phyloP scores from a whole-genome alignment of 2,329 filamentous ascomycete genomes.

The Talaromyces marneffei region DNA sequence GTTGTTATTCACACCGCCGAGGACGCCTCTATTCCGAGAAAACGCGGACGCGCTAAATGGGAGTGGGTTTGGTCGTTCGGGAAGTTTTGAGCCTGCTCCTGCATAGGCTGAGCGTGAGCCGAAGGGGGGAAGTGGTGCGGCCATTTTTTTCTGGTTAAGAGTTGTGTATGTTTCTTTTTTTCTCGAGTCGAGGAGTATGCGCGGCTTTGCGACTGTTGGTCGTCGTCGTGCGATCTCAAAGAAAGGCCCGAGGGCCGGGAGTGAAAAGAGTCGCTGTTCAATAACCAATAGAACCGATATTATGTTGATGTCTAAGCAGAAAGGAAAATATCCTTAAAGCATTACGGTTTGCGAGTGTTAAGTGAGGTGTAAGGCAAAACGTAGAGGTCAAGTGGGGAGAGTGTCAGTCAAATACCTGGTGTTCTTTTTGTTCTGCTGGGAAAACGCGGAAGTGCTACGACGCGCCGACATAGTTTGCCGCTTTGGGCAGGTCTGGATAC shows the following conservation, averaged over 20 bases:
- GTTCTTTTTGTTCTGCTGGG: neutral
- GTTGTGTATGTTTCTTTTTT: neutral
- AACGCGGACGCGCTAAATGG: conserved; percentile 42
- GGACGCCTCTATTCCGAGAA: conserved; percentile 32
- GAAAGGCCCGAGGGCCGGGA: neutral
- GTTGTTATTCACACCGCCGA: conserved; percentile 20
- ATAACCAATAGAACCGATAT: neutral
- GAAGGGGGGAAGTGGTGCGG: conserved; percentile 50
- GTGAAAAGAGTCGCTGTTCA: neutral
- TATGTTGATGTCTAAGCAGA: neutral
- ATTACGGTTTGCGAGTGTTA: neutral
- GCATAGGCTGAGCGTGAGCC: conserved; percentile 50
- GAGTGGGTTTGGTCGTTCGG: conserved; percentile 42
- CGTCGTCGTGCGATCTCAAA: neutral
- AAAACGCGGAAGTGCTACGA: conserved; percentile 2
- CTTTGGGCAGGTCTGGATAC: neutral
- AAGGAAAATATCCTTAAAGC: neutral
- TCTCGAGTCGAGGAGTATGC: neutral
- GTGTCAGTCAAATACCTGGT: neutral
- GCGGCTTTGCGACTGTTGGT: neutral
- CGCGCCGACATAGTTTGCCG: conserved; percentile 11
- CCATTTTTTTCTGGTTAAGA: conserved; percentile 39
- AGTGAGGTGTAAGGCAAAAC: too few relatives aligned
- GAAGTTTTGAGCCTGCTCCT: conserved; percentile 44
- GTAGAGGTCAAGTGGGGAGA: neutral